Evolutionary conservation across 495 filamentous ascomycete genomes (phyloP).

Genomic region (Aspergillus ellipticus): DNA sequence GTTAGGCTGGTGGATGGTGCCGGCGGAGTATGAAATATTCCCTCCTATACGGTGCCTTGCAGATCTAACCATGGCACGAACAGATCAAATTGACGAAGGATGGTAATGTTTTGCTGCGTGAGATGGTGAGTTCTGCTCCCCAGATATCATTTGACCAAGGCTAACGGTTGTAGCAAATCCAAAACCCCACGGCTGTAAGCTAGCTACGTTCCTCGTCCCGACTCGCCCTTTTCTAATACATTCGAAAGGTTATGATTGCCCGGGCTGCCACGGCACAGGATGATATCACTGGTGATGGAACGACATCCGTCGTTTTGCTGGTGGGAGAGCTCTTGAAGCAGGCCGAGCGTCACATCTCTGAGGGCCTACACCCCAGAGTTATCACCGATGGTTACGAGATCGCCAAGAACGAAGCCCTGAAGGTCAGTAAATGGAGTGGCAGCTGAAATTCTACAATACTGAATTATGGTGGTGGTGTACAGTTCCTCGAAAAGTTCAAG

Average conservation of each 20-base stretch:
- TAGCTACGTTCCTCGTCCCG: slow-evolving; percentile 10
- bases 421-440: slow-evolving; percentile 42
- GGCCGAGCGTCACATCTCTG: slow-evolving; percentile 87
- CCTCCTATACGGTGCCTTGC: slow-evolving; percentile 8
- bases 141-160: neutral
- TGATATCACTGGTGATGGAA: slow-evolving; percentile 97
- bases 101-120: slow-evolving; percentile 88
- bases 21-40: slow-evolving; percentile 65
- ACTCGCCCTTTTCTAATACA: slow-evolving; percentile 22
- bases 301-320: slow-evolving; percentile 90
- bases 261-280: slow-evolving; percentile 96
- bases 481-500: slow-evolving; percentile 97
- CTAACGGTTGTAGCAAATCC: slow-evolving; percentile 61
- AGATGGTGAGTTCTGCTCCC: slow-evolving; percentile 68
- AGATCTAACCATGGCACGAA: slow-evolving; percentile 17
- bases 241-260: slow-evolving; percentile 86
- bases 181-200: slow-evolving; percentile 81
- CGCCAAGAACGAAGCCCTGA: slow-evolving; percentile 87
- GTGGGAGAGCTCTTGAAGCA: slow-evolving; percentile 98
- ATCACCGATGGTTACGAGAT: slow-evolving; percentile 98
- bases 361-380: slow-evolving; percentile 91
- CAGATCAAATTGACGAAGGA: slow-evolving; percentile 99
- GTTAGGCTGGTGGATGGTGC: slow-evolving; percentile 90
- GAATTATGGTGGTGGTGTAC: slow-evolving; percentile 9
- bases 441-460: slow-evolving; percentile 2